A percentile compares a stretch with the other conserved stretches of the same genome.
Conservation (phyloP, 352 stramenopile species). For the Globisporangium okanoganense region DNA sequence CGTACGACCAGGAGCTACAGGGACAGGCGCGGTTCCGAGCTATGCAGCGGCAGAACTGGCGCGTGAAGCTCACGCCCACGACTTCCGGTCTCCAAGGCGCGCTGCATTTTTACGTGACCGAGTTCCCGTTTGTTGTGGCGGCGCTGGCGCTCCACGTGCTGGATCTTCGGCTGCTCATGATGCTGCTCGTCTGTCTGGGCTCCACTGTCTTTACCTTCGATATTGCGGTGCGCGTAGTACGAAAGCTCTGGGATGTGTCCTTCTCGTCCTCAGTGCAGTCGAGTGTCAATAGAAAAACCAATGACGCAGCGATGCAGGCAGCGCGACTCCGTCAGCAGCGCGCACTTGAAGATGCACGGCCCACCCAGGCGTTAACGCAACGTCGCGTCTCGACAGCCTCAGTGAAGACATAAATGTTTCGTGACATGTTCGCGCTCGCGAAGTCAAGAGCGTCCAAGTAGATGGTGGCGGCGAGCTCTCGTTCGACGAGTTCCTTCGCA, state of each 20-base stretch:
- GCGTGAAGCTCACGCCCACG: constrained; percentile 6
- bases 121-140: constrained; percentile 25
- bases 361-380: constrained; percentile 2
- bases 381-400: constrained; percentile 1
- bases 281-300: background rate
- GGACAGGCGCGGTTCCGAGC: constrained; percentile 22
- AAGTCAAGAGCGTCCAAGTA: constrained; percentile 9
- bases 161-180: constrained; percentile 20
- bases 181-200: constrained; percentile 21
- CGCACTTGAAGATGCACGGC: constrained; percentile 7
- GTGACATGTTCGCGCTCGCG: too few species aligned
- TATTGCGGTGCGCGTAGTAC: constrained; percentile 8
- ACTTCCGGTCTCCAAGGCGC: constrained; percentile 5
- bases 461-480: background rate
- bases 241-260: constrained; percentile 14
- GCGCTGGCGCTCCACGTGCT: constrained; percentile 17
- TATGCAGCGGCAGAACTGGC: constrained; percentile 13
- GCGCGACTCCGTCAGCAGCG: constrained; percentile 29
- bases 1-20: constrained; percentile 26
- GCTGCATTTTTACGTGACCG: constrained; percentile 27
- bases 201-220: constrained; percentile 29
- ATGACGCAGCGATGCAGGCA: constrained; percentile 81
- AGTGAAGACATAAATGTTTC: background rate
- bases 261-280: constrained; percentile 48
- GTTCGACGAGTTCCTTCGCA: background rate